Evolutionary conservation across 768 basidiomycete genomes (phyloP), one percentile per base, ranked within the genome.

Genomic region (Exidia glandulosa): DNA sequence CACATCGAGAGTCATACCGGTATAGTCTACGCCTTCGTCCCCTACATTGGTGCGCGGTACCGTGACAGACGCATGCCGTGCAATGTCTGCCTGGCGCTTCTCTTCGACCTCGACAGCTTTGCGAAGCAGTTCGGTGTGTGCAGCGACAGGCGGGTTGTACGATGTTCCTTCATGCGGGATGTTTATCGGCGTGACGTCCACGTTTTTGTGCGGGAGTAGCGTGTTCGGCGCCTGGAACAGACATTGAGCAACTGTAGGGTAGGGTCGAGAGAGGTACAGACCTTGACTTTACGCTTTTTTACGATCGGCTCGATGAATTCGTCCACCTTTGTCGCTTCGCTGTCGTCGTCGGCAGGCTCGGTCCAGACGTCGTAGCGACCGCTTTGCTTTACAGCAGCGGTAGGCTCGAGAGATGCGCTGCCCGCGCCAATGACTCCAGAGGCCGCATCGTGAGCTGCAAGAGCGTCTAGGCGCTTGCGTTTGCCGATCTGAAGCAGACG

Each of bases 91-190:
- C 41, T 83, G 67, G 47, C 79, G 78, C 54, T 77, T 78, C 65
- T 79, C 79, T 70, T 94, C 94, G 14, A 78, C 69, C 61, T 82
- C 79, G 57, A 83, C 79, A 0, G 92, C 94, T 57, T 80, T 72
- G 13, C 79, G 73, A 25, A 97, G 68, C 3, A 95, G 80, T 56
- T 83, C 82, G 56, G 82, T 79, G 65, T 95, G 89, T 0, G 86
- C 83, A 3, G 81, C 77, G 1, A 80, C 82, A 0, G 84, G 83
- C 0, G 94, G 94, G 68, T 96, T 96, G 69, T 97, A 97, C 19
- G 91, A 94, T 2, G 86, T 81, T 23, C 94, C 94, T 32, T 82
- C 83, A 64, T 90, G 89, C 0, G 94, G 94, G 2, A 83, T 73
- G 1, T 75, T 65, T 0, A 92, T 80, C 1, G 90, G 86, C 1